These are phyloP conservation scores for Rhizopogon salebrosus DNA, from an alignment of 768 basidiomycete species.

Conservation along the genomic window DNA sequence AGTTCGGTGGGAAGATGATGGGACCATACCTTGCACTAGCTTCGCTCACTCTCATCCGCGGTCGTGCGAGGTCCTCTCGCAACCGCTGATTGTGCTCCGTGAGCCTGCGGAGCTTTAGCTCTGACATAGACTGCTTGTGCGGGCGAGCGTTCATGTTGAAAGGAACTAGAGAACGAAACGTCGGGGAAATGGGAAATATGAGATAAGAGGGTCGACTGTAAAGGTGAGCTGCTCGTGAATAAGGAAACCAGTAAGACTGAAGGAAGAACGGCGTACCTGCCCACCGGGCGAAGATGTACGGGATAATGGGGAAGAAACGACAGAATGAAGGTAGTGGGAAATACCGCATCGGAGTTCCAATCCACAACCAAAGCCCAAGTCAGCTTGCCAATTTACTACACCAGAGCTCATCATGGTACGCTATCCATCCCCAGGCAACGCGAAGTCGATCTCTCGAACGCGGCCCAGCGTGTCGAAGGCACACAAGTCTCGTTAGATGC, in stretches of 20 bases:
- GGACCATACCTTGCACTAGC: slow-evolving; percentile 74
- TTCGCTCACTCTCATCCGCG: slow-evolving; percentile 88
- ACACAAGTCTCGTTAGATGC: slow-evolving; percentile 2
- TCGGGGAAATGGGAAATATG: not conserved
- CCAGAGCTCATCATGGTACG: slow-evolving; percentile 7
- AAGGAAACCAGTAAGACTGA: slow-evolving; percentile 12
- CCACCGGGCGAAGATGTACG: slow-evolving; percentile 3
- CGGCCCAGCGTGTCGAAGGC: slow-evolving; percentile 2
- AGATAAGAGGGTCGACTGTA: not conserved
- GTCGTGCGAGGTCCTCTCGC: slow-evolving; percentile 83
- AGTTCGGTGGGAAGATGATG: not conserved
- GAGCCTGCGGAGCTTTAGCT: slow-evolving; percentile 90
- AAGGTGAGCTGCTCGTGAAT: not conserved
- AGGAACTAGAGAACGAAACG: not conserved
- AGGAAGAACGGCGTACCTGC: slow-evolving; percentile 10
- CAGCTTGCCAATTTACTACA: slow-evolving; percentile 6
- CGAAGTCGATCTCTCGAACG: not conserved
- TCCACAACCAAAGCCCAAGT: slow-evolving; percentile 1
- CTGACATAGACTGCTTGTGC: slow-evolving; percentile 94
- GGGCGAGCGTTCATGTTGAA: slow-evolving; percentile 64
- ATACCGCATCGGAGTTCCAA: slow-evolving; percentile 1
- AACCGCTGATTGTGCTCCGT: slow-evolving; percentile 92
- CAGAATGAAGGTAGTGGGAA: slow-evolving; percentile 1
- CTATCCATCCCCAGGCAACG: not conserved
- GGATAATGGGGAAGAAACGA: not conserved